Evolutionary conservation across 1,139 yeast species (phyloP), one percentile per base, ranked within the genome.

Genomic region (Kodamaea sp.): DNA sequence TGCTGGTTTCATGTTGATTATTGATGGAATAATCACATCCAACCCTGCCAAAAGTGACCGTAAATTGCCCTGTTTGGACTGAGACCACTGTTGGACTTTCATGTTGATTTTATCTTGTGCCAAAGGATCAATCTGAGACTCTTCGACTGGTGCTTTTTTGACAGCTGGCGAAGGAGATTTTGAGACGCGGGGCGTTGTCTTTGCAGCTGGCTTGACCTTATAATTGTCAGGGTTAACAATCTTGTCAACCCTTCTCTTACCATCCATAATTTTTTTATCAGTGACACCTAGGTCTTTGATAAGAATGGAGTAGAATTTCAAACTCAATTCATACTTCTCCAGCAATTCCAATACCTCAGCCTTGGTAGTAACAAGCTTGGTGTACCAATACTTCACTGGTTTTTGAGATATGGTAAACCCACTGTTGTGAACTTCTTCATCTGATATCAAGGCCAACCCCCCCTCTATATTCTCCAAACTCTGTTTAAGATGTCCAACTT

Each of bases 281-380:
- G 80, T 75, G 19, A 75, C 76, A 0, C 96, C 96, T 29, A 58
- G 49, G 37, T 78, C 76, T 38, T 77, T 73, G 22, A 92, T 72
- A 35, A 90, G 66, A 28, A 65, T 57, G 42, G 71, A 73, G 68
- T 89, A 90, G 7, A 74, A 59, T 0, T 61, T 66, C 24, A 86
- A 66, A 0, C 97, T 83, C 5, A 75, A 80, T 33, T 67, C 58
- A 56, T 73, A 86, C 43, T 73, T 73, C 51, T 94, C 98, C 42
- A 81, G 55, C 59, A 80, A 78, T 57, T 94, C 98, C 30, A 80
- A 68, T 1, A 90, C 82, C 51, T 92, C 97, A 0, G 97, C 97
- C 47, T 79, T 76, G 42, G 85, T 78, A 4, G 74, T 61, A 29
- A 80, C 56, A 23, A 90, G 66, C 56, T 89, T 90, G 16, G 74